These are phyloP conservation scores for Candida sp. DNA, from an alignment of 1,139 yeast genomes.

Conservation along the genomic window DNA sequence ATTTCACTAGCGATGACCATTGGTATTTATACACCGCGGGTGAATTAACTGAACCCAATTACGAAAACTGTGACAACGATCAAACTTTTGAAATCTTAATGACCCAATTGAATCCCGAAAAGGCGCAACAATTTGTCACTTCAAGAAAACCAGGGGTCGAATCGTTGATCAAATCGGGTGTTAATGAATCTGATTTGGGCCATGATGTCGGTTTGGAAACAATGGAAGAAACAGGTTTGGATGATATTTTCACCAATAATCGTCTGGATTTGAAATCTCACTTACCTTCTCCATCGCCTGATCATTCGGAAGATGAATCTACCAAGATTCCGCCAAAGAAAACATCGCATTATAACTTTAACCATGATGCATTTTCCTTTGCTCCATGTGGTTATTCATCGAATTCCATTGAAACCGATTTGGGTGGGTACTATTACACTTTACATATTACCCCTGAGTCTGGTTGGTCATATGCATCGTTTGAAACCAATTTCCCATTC, in stretches of 20 bases:
- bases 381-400: slow-evolving; percentile 97
- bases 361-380: slow-evolving; percentile 88
- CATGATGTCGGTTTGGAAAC: slow-evolving; percentile 71
- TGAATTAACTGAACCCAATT: slow-evolving; percentile 9
- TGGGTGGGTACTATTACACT: slow-evolving; percentile 72
- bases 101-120: slow-evolving; percentile 71
- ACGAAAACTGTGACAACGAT: slow-evolving; percentile 30
- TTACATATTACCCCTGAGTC: slow-evolving; percentile 92
- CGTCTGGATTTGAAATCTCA: slow-evolving; percentile 15
- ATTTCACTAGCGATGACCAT: slow-evolving; percentile 69
- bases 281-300: slow-evolving; percentile 41
- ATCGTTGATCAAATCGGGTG: slow-evolving; percentile 29
- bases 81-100: slow-evolving; percentile 88
- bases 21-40: slow-evolving; percentile 87
- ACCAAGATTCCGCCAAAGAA: slow-evolving; percentile 4
- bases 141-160: slow-evolving; percentile 52
- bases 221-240: slow-evolving; percentile 59
- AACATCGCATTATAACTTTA: slow-evolving; percentile 20
- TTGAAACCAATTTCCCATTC: slow-evolving; percentile 79
- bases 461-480: slow-evolving; percentile 96
- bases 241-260: slow-evolving; percentile 43
- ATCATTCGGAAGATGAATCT: slow-evolving; percentile 18
- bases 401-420: slow-evolving; percentile 62
- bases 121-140: slow-evolving; percentile 61
- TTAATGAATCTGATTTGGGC: slow-evolving; percentile 67